phyloP scores from a whole-genome alignment of 192 early-diverging fungal species.

The Coemansia reversa region DNA sequence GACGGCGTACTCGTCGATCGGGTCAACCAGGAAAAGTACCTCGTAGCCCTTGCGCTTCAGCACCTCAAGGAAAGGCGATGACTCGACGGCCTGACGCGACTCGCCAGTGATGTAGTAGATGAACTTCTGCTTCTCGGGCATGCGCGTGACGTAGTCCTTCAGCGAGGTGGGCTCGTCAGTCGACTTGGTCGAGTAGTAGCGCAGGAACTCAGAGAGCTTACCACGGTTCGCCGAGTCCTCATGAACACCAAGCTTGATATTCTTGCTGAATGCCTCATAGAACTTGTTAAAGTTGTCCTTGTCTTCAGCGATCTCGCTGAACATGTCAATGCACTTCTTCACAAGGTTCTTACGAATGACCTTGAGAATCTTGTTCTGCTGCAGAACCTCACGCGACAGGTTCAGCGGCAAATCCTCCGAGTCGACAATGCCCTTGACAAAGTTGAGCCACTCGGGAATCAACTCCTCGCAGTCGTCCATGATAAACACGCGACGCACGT shows the following conservation, averaged over 20 bases:
- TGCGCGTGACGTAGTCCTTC: slow-evolving; percentile 99
- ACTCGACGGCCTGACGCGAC: slow-evolving; percentile 90
- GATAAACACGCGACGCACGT: slow-evolving; percentile 99
- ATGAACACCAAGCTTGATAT: slow-evolving; percentile 99
- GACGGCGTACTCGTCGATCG: slow-evolving; percentile 99
- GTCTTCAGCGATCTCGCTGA: slow-evolving; percentile 95
- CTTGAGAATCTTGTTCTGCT: slow-evolving; percentile 99
- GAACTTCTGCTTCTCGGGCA: slow-evolving; percentile 99
- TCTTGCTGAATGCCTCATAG: slow-evolving; percentile 99
- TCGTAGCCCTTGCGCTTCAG: slow-evolving; percentile 99
- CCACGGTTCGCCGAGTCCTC: slow-evolving; percentile 96
- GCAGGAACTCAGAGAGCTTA: slow-evolving; percentile 96
- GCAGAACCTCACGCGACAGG: slow-evolving; percentile 99
- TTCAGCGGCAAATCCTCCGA: slow-evolving; percentile 99
- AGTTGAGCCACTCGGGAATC: slow-evolving; percentile 98
- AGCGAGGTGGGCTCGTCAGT: slow-evolving; percentile 95
- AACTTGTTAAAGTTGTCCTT: slow-evolving; percentile 99
- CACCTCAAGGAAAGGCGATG: slow-evolving; percentile 97
- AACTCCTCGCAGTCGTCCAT: slow-evolving; percentile 99
- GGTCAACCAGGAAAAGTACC: slow-evolving; percentile 98
- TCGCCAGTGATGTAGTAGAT: slow-evolving; percentile 99
- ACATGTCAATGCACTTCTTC: slow-evolving; percentile 99
- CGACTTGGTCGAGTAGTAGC: slow-evolving; percentile 99
- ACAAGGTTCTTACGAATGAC: slow-evolving; percentile 99
- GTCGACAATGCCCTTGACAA: slow-evolving; percentile 99